Percentiles rank a stretch among this genome's conserved stretches.
Conservation (phyloP, 495 filamentous ascomycete species). For the Lasiosphaeria hispida region DNA sequence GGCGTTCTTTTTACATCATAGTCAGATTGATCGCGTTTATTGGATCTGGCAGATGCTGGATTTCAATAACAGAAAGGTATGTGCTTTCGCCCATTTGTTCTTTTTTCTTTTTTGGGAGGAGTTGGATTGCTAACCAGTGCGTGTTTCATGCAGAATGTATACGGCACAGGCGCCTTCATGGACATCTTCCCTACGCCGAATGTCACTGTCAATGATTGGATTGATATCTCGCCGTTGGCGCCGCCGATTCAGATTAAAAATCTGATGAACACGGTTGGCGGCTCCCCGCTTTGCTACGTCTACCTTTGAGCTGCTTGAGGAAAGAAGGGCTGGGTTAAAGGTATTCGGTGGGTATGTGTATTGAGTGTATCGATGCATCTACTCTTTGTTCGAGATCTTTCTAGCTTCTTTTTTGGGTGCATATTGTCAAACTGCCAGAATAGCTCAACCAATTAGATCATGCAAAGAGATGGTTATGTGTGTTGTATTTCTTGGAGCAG, state of each 20-base stretch:
- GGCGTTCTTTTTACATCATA: conserved; percentile 66
- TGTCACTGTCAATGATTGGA: conserved; percentile 26
- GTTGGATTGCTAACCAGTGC: too few relatives aligned
- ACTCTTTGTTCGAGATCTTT: too few relatives aligned
- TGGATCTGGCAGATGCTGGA: conserved; percentile 69
- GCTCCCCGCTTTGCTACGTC: conserved; percentile 21
- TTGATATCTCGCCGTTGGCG: conserved; percentile 16
- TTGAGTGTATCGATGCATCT: too few relatives aligned
- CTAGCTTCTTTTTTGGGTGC: too few relatives aligned
- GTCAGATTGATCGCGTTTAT: conserved; percentile 63
- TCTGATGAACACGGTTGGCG: conserved; percentile 24
- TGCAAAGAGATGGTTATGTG: too few relatives aligned
- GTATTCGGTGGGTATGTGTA: too few relatives aligned
- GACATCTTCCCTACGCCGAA: conserved; percentile 39
- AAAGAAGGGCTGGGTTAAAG: background rate
- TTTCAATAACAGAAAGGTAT: conserved; percentile 33
- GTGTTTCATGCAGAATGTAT: conserved; percentile 31
- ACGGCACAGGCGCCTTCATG: conserved; percentile 24
- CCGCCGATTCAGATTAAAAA: conserved; percentile 19
- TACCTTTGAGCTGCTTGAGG: conserved; percentile 15
- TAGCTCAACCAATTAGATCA: too few relatives aligned
- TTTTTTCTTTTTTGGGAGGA: too few relatives aligned
- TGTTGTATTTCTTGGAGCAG: too few relatives aligned
- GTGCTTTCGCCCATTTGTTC: too few relatives aligned
- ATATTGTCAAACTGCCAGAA: too few relatives aligned